phyloP scores from a whole-genome alignment of 2,329 filamentous ascomycete species.

The Hypoxylon sp. region DNA sequence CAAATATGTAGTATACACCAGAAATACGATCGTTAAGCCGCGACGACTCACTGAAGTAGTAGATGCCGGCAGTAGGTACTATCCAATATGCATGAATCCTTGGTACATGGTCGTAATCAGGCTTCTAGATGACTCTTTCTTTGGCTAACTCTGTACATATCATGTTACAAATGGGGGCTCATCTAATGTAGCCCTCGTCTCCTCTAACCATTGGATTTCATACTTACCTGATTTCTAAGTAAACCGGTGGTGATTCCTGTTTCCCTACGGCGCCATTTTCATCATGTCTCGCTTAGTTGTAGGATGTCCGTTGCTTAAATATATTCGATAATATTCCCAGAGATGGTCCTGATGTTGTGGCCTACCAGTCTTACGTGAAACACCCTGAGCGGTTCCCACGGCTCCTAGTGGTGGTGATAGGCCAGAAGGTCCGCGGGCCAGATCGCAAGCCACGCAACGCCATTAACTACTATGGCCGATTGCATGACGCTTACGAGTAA shows the following conservation, averaged over 20 bases:
- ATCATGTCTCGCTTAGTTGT: neutral
- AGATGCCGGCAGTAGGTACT: neutral
- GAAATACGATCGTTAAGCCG: conserved; percentile 9
- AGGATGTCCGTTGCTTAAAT: neutral
- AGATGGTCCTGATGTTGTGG: neutral
- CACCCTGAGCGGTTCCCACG: neutral
- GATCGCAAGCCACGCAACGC: neutral
- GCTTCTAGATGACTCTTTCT: neutral
- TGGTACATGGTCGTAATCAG: neutral
- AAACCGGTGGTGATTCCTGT: neutral
- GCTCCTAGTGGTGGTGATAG: neutral
- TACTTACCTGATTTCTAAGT: neutral
- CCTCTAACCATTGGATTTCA: neutral
- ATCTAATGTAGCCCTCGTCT: neutral
- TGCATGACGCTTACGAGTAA: neutral
- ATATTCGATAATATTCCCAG: neutral
- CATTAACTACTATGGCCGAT: neutral
- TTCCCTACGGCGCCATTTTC: neutral
- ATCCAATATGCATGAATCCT: neutral
- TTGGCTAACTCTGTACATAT: conserved; percentile 4
- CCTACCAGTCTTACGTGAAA: neutral
- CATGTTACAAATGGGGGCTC: conserved; percentile 7
- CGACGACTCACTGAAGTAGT: conserved; percentile 3
- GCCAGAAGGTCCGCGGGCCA: neutral
- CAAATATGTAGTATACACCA: neutral